Conservation (phyloP, 2,329 filamentous ascomycete genomes). For the Aspergillus sp. region DNA sequence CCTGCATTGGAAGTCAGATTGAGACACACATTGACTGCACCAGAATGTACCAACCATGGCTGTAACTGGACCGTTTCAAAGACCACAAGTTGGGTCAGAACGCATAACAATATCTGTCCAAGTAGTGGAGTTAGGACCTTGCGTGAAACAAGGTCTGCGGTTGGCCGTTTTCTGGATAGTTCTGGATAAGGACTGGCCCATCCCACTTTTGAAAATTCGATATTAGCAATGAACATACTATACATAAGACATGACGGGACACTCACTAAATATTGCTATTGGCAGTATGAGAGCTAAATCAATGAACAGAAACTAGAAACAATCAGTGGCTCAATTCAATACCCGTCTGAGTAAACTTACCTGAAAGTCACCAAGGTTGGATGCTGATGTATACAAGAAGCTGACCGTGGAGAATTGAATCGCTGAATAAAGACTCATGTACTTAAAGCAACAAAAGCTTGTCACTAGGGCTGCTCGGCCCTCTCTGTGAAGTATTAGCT, state of each 20-base stretch:
- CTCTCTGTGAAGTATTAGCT: conserved; percentile 50
- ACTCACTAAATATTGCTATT: conserved; percentile 83
- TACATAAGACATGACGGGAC: neutral
- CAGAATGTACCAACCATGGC: conserved; percentile 53
- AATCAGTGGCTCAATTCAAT: conserved; percentile 3
- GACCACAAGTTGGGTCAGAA: conserved; percentile 65
- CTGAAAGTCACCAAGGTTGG: conserved; percentile 94
- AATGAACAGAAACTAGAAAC: conserved; percentile 72
- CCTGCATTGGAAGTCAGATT: conserved; percentile 34
- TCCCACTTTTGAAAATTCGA: conserved; percentile 55
- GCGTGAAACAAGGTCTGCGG: conserved; percentile 80
- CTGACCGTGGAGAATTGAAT: conserved; percentile 97
- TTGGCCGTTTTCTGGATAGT: conserved; percentile 77
- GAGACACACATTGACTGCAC: neutral
- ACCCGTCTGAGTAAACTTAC: conserved; percentile 27
- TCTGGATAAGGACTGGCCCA: conserved; percentile 79
- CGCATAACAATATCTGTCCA: conserved; percentile 76
- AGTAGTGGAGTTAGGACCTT: conserved; percentile 86
- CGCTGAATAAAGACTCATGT: conserved; percentile 98
- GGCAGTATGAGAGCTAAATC: conserved; percentile 87
- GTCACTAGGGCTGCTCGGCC: conserved; percentile 93
- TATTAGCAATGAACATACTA: neutral
- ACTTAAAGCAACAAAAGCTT: conserved; percentile 99
- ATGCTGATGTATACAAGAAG: conserved; percentile 88
- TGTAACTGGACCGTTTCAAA: conserved; percentile 70